Conservation (phyloP, 192 early-diverging fungal species). For the Funneliformis mosseae region DNA sequence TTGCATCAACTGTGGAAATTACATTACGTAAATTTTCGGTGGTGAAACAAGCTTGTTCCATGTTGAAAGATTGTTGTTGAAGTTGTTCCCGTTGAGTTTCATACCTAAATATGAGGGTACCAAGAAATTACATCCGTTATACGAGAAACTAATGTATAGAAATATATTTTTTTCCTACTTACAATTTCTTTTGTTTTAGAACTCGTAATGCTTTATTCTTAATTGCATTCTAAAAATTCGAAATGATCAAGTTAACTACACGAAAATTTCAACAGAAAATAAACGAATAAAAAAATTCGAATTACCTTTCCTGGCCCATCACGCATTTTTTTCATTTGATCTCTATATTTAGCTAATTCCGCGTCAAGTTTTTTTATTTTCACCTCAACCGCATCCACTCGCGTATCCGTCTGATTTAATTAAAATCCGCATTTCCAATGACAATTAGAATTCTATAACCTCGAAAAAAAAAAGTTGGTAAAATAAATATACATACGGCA, state of each 20-base stretch:
- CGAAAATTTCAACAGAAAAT: not conserved
- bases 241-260: not conserved
- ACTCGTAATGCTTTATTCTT: conserved; percentile 90
- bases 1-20: conserved; percentile 94
- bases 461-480: not conserved
- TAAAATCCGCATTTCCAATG: too few relatives aligned
- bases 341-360: conserved; percentile 86
- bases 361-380: conserved; percentile 95
- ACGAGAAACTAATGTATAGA: not conserved
- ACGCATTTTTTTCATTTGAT: conserved; percentile 94
- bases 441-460: not conserved
- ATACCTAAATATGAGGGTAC: conserved; percentile 53
- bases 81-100: conserved; percentile 94
- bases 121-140: not conserved
- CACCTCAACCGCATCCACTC: conserved; percentile 86
- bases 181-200: conserved; percentile 93
- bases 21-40: conserved; percentile 98
- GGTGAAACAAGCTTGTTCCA: conserved; percentile 93
- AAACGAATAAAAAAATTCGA: not conserved
- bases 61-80: conserved; percentile 97
- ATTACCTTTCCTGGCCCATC: conserved; percentile 81
- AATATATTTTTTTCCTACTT: conserved; percentile 19
- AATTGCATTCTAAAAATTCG: conserved; percentile 68
- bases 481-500: conserved; percentile 47
- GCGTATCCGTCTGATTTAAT: conserved; percentile 71